Evolutionary conservation across 169 alveolate genomes (phyloP).

Genomic region (Pseudocohnilembus persalinus): DNA sequence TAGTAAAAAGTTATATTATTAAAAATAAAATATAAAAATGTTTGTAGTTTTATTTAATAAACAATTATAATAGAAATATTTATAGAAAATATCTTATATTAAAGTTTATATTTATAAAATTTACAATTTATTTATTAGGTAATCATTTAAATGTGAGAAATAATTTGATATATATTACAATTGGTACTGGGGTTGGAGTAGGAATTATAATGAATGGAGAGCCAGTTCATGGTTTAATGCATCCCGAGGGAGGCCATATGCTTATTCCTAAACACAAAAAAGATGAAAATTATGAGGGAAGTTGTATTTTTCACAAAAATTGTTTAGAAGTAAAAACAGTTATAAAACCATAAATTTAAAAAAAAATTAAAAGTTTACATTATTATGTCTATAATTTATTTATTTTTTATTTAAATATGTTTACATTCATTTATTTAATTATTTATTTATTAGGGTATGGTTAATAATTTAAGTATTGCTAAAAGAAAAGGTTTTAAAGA

Average conservation of each 20-base stretch:
- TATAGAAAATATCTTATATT: too few species aligned
- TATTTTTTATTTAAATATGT: too few species aligned
- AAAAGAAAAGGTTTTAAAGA: constrained; percentile 44
- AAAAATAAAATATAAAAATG: too few species aligned
- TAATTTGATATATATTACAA: constrained; percentile 69
- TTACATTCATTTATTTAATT: too few species aligned
- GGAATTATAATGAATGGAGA: constrained; percentile 69
- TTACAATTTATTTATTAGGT: constrained; percentile 17
- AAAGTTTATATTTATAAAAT: too few species aligned
- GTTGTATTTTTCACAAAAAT: constrained; percentile 57
- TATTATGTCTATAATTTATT: neutral
- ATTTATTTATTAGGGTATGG: constrained; percentile 43
- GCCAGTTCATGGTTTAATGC: constrained; percentile 77
- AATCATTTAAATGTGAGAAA: constrained; percentile 44
- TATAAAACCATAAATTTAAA: too few species aligned
- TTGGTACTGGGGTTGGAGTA: constrained; percentile 83
- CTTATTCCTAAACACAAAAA: constrained; percentile 32
- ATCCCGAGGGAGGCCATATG: constrained; percentile 87
- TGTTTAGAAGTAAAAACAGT: constrained; percentile 52
- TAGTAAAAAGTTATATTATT: too few species aligned
- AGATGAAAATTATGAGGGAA: constrained; percentile 59
- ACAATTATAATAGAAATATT: too few species aligned
- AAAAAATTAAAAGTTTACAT: too few species aligned
- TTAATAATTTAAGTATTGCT: constrained; percentile 57
- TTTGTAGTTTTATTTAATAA: too few species aligned